These are phyloP conservation scores for Apiospora rasikravindrae DNA, from an alignment of 2,329 filamentous ascomycete genomes.

Conservation along the genomic window DNA sequence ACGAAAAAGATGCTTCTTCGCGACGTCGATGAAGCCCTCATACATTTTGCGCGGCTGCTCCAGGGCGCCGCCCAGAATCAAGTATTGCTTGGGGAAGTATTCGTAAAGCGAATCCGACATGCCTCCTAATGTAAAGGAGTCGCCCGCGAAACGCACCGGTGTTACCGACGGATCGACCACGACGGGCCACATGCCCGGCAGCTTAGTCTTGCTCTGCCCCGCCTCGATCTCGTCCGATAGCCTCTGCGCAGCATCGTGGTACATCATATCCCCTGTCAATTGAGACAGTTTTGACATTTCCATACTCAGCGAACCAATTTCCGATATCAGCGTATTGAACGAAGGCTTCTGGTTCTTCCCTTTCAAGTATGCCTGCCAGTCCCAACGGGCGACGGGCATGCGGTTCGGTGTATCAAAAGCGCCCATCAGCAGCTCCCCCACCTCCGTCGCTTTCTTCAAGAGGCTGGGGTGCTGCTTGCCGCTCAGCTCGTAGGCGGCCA, in stretches of 20 bases:
- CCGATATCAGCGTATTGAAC: conserved; percentile 33
- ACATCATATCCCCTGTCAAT: conserved; percentile 38
- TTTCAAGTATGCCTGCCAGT: conserved; percentile 29
- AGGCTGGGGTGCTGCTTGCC: conserved; percentile 47
- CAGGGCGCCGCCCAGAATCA: conserved; percentile 63
- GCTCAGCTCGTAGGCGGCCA: conserved; percentile 44
- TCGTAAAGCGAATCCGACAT: conserved; percentile 53
- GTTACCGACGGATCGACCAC: conserved; percentile 61
- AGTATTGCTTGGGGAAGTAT: conserved; percentile 56
- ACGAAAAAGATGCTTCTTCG: conserved; percentile 66
- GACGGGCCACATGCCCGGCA: conserved; percentile 69
- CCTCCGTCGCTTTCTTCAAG: conserved; percentile 45
- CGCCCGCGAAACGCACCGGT: conserved; percentile 53
- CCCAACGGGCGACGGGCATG: conserved; percentile 38
- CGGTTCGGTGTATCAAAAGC: conserved; percentile 40
- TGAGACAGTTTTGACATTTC: conserved; percentile 40
- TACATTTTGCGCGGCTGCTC: conserved; percentile 67
- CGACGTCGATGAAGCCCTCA: conserved; percentile 62
- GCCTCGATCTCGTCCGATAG: conserved; percentile 33
- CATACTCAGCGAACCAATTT: conserved; percentile 39
- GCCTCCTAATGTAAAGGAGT: conserved; percentile 41
- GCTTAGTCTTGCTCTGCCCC: conserved; percentile 41
- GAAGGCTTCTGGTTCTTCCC: conserved; percentile 31
- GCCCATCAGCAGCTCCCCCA: conserved; percentile 45
- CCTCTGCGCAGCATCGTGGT: conserved; percentile 38